phyloP scores from a whole-genome alignment of 257 asterid species.

The Penstemon barbatus region DNA sequence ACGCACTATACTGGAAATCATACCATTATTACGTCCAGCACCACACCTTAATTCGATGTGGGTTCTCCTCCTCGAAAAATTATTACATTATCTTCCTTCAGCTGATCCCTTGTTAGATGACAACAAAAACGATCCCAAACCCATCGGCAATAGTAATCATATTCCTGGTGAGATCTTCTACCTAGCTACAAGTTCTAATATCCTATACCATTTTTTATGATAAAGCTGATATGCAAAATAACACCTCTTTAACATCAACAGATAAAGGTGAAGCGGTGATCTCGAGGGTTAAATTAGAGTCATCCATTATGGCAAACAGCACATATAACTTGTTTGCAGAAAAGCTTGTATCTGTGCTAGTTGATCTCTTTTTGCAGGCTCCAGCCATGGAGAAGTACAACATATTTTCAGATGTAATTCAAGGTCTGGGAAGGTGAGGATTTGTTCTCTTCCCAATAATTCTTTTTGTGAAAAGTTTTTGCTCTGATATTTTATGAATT shows the following conservation, averaged over 20 bases:
- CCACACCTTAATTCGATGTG: slow-evolving; percentile 83
- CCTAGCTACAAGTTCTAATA: slow-evolving; percentile 21
- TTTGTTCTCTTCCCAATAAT: slow-evolving; percentile 17
- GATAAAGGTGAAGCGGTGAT: slow-evolving; percentile 45
- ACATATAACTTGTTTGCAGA: slow-evolving; percentile 66
- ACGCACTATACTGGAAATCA: slow-evolving; percentile 77
- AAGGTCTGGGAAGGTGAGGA: slow-evolving; percentile 91
- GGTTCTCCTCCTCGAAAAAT: slow-evolving; percentile 59
- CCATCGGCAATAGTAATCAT: slow-evolving; percentile 35
- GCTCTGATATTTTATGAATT: slow-evolving; percentile 4
- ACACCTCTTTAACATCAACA: slow-evolving; percentile 38
- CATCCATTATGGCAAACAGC: slow-evolving; percentile 34
- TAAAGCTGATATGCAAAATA: slow-evolving; percentile 37
- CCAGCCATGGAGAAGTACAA: slow-evolving; percentile 70
- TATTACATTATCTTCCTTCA: slow-evolving; percentile 78
- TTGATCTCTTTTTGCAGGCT: slow-evolving; percentile 74
- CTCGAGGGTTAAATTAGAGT: slow-evolving; percentile 33
- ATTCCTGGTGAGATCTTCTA: slow-evolving; percentile 34
- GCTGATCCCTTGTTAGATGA: slow-evolving; percentile 57
- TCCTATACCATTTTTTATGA: slow-evolving; percentile 24
- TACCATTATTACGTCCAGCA: slow-evolving; percentile 73
- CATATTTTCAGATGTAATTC: slow-evolving; percentile 63
- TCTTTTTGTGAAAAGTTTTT: not conserved
- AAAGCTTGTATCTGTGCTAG: slow-evolving; percentile 78
- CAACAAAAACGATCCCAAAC: slow-evolving; percentile 40